Conservation (phyloP, 805 yeast species). For the Myxozyma neotropica region DNA sequence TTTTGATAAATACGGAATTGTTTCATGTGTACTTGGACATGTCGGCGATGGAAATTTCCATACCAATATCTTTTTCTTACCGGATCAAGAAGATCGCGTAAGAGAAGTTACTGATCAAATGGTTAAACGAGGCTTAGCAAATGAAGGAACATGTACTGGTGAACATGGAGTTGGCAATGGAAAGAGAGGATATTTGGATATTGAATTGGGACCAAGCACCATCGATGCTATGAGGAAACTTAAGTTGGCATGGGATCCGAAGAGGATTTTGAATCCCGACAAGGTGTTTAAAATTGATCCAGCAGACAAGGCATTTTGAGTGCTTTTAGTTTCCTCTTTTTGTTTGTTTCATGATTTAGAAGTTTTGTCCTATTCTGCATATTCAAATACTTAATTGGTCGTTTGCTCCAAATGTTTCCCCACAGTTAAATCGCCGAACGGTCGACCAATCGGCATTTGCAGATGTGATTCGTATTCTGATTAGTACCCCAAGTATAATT, state of each 20-base stretch:
- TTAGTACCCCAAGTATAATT: no score
- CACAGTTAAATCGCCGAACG: no score
- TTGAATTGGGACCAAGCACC: constrained; percentile 69
- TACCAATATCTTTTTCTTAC: constrained; percentile 66
- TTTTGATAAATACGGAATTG: constrained; percentile 57
- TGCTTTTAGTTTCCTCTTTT: no score
- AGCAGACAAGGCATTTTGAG: not conserved
- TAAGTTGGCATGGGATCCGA: constrained; percentile 75
- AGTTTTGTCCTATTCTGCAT: no score
- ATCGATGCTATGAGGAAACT: constrained; percentile 73
- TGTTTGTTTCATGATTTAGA: no score
- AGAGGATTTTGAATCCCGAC: constrained; percentile 75
- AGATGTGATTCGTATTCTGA: no score
- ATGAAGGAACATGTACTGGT: constrained; percentile 87
- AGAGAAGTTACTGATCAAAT: constrained; percentile 65
- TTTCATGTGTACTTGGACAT: constrained; percentile 76
- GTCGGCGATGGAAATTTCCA: constrained; percentile 94
- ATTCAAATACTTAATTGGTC: no score
- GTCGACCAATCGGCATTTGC: no score
- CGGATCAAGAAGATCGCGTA: constrained; percentile 51
- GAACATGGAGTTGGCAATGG: constrained; percentile 90
- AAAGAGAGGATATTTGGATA: constrained; percentile 56
- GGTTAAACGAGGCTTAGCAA: constrained; percentile 66
- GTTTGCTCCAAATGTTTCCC: no score
- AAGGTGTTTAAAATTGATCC: constrained; percentile 50